Evolutionary conservation across 208 protist species (phyloP), one percentile per base, ranked within the genome.

Genomic region (Trypanosoma scelopori): DNA sequence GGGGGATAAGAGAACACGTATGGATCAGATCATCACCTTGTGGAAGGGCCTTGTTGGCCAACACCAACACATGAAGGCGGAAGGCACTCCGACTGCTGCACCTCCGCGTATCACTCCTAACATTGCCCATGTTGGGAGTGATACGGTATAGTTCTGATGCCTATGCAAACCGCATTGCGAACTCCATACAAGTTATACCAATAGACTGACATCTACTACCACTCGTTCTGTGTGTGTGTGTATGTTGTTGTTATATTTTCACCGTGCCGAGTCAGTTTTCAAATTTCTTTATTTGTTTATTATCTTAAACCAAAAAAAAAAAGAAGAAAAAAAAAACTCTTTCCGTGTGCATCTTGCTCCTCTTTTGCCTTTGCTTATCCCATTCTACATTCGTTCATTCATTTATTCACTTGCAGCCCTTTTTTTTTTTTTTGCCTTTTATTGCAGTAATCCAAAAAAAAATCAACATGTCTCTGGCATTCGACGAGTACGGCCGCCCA

Each of bases 401-500:
- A 35, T 11, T 50, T 55, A 46, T 68, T 67, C 58, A 20, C 50
- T 15, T 28, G 39, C 4, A 20, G 30, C 15, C 35, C 18, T 18
- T n/a, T n/a, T n/a, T n/a, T n/a, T n/a, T n/a, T n/a, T n/a, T n/a
- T n/a, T n/a, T n/a, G n/a, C n/a, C n/a, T n/a, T 32, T 55, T 51
- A 65, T 55, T 64, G 48, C 35, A 51, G 18, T 45, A 22, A 49
- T 46, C n/a, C n/a, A n/a, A n/a, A n/a, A n/a, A 32, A 48, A 28
- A 20, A 60, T 13, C 53, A 39, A 63, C 37, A 98, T 98, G 97
- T 93, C 88, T 71, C 79, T 99, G 47, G 93, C 95, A 6, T 99
- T 99, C 78, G 99, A 99, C 70, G 98, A 99, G 72, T 99, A 97
- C 82, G 99, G 99, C 23, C 86, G 98, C 23, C 99, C 99, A 23